phyloP scores from a whole-genome alignment of 345 rosid genomes.

The Theobroma cacao region DNA sequence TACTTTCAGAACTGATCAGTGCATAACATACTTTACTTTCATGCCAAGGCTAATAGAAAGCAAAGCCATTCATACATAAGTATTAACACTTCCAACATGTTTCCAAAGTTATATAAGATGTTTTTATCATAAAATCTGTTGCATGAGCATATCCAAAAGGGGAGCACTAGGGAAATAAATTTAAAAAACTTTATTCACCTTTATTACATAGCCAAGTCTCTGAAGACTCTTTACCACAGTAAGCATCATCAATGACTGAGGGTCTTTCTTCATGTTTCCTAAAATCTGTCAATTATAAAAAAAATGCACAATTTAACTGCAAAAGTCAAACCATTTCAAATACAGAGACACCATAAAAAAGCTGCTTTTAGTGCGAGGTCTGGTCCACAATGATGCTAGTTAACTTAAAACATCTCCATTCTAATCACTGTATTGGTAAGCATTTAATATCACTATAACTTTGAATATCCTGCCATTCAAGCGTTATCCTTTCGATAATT shows the following conservation, averaged over 20 bases:
- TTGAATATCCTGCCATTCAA: background rate
- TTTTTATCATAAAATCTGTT: background rate
- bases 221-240: constrained; percentile 77
- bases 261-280: constrained; percentile 71
- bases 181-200: constrained; percentile 43
- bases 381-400: background rate
- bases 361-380: background rate
- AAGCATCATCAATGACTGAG: constrained; percentile 69
- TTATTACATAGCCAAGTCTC: constrained; percentile 71
- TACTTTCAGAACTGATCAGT: constrained; percentile 26
- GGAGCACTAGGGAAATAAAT: background rate
- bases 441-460: background rate
- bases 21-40: constrained; percentile 8
- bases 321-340: background rate
- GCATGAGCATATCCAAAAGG: background rate
- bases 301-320: constrained; percentile 16
- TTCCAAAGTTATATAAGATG: background rate
- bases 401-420: background rate
- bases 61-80: background rate
- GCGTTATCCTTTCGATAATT: background rate
- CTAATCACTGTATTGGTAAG: background rate
- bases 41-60: background rate
- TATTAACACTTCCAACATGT: constrained; percentile 9
- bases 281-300: constrained; percentile 57
- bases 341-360: background rate